Conservation (phyloP, 1,284 basidiomycete genomes). For the Ceratobasidium theobromae region DNA sequence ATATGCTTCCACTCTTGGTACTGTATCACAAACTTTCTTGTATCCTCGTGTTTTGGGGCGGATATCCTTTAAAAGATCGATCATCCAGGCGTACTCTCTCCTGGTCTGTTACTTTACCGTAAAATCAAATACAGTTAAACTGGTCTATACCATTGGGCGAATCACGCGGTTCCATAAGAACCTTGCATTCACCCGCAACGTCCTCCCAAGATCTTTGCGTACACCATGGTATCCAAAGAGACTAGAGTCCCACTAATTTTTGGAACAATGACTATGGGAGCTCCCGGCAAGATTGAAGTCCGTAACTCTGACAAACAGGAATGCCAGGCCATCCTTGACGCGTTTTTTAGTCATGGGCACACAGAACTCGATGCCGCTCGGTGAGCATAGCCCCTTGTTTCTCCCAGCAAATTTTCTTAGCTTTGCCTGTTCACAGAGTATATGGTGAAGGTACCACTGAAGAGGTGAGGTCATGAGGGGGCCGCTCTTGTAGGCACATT, state of each 20-base stretch:
- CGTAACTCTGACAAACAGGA: constrained; percentile 46
- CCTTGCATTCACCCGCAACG: too few relatives aligned
- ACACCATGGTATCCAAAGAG: constrained; percentile 12
- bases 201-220: background rate
- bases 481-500: background rate
- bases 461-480: constrained; percentile 42
- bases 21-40: too few relatives aligned
- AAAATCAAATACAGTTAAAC: too few relatives aligned
- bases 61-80: too few relatives aligned
- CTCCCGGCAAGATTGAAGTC: constrained; percentile 48
- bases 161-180: too few relatives aligned
- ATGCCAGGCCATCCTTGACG: constrained; percentile 52
- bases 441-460: constrained; percentile 58
- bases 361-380: constrained; percentile 54
- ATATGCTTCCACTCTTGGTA: too few relatives aligned
- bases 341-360: constrained; percentile 50
- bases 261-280: constrained; percentile 56
- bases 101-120: too few relatives aligned
- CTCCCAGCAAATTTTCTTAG: background rate
- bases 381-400: constrained; percentile 4
- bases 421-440: constrained; percentile 38
- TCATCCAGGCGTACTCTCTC: too few relatives aligned
- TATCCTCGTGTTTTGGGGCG: too few relatives aligned
- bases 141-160: too few relatives aligned
- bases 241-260: constrained; percentile 48